Conservation (phyloP, 768 basidiomycete genomes). For the Floccularia luteovirens region DNA sequence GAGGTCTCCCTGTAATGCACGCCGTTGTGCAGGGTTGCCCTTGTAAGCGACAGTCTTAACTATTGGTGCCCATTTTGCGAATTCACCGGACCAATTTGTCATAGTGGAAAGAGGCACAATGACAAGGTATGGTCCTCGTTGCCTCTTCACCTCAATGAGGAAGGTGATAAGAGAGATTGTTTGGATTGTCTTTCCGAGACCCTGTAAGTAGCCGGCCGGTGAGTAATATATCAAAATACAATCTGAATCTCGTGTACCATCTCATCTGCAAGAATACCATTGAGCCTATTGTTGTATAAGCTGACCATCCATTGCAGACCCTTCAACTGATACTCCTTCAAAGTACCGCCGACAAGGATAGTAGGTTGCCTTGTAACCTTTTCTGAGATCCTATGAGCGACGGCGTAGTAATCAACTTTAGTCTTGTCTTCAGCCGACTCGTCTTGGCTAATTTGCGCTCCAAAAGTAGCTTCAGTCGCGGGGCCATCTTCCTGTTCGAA, state of each 20-base stretch:
- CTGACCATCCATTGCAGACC: conserved; percentile 99
- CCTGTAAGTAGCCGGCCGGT: too few relatives aligned
- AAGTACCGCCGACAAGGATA: conserved; percentile 77
- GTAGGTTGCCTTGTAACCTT: conserved; percentile 66
- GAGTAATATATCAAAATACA: conserved; percentile 4
- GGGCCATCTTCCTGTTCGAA: conserved; percentile 67
- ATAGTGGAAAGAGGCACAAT: conserved; percentile 94
- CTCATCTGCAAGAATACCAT: conserved; percentile 92
- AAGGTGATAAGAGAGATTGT: conserved; percentile 94
- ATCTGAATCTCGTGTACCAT: conserved; percentile 48
- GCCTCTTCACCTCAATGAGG: conserved; percentile 85
- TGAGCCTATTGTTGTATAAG: conserved; percentile 92
- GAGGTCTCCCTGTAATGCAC: conserved; percentile 69
- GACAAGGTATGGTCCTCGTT: conserved; percentile 92
- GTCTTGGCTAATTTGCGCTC: conserved; percentile 67
- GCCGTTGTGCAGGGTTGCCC: conserved; percentile 81
- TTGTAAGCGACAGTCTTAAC: conserved; percentile 84
- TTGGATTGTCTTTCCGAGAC: conserved; percentile 93
- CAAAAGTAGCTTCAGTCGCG: conserved; percentile 85
- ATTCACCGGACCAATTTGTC: conserved; percentile 96
- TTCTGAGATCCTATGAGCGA: conserved; percentile 90
- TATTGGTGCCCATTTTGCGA: conserved; percentile 92
- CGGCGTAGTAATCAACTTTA: conserved; percentile 94
- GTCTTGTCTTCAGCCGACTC: conserved; percentile 48
- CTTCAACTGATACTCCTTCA: conserved; percentile 94